These are phyloP conservation scores for Jatropha podagrica DNA, from an alignment of 441 rosid genomes.

Conservation along the genomic window DNA sequence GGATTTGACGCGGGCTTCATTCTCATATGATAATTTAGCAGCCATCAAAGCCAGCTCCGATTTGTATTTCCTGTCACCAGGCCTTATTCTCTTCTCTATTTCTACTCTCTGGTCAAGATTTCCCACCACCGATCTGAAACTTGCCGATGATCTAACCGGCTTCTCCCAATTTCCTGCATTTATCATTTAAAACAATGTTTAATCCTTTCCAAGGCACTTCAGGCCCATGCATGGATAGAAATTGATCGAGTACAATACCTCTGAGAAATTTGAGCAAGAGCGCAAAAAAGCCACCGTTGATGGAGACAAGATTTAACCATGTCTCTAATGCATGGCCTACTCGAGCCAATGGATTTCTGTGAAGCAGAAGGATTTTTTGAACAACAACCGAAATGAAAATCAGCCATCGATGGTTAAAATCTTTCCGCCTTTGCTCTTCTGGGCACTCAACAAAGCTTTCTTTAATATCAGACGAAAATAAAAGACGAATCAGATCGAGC, in stretches of 20 bases:
- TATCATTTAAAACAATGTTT: neutral
- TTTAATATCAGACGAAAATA: constrained; percentile 41
- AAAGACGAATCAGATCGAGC: constrained; percentile 39
- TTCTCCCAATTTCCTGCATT: constrained; percentile 39
- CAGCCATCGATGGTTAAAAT: constrained; percentile 59
- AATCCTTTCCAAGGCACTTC: neutral
- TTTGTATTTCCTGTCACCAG: constrained; percentile 36
- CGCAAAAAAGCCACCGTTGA: constrained; percentile 50
- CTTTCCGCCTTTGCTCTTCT: constrained; percentile 9
- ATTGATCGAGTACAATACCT: constrained; percentile 25
- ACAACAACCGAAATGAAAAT: constrained; percentile 54
- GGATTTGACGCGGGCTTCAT: constrained; percentile 38
- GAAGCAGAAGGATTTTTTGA: constrained; percentile 45
- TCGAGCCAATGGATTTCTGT: constrained; percentile 33
- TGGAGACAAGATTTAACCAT: constrained; percentile 50
- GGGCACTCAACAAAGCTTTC: constrained; percentile 41
- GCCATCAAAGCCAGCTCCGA: constrained; percentile 65
- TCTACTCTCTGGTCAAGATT: constrained; percentile 47
- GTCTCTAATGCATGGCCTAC: constrained; percentile 39
- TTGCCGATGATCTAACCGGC: constrained; percentile 47
- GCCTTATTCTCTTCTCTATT: constrained; percentile 34
- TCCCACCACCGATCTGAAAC: constrained; percentile 43
- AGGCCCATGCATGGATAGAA: neutral
- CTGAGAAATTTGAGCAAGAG: constrained; percentile 32
- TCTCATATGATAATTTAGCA: constrained; percentile 67